Conservation (phyloP, 1,284 basidiomycete species). For the Amylostereum areolatum region DNA sequence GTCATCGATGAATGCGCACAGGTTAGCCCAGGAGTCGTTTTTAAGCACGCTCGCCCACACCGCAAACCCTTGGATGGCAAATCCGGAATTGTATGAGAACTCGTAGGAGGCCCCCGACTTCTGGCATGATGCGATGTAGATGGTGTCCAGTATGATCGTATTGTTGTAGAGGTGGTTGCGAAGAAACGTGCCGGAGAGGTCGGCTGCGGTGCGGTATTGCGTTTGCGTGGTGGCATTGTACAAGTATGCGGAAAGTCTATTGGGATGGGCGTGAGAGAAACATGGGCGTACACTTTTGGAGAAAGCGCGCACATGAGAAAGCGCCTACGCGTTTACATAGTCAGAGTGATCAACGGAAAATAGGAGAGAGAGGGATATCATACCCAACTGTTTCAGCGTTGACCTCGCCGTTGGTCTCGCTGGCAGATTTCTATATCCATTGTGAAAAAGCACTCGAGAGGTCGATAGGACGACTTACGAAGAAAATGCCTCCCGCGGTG, state of each 20-base stretch:
- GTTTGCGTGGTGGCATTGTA: background rate
- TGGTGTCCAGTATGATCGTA: background rate
- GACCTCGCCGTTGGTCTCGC: background rate
- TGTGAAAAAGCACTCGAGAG: no score
- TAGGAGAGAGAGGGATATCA: background rate
- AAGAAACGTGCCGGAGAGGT: background rate
- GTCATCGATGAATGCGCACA: background rate
- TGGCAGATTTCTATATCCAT: background rate
- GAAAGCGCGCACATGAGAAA: background rate
- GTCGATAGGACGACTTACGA: no score
- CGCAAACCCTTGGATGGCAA: background rate
- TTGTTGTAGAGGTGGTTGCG: background rate
- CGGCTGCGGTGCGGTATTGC: background rate
- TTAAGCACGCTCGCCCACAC: background rate
- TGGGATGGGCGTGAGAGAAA: no score
- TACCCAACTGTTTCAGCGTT: background rate
- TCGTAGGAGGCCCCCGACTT: background rate
- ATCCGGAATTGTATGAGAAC: background rate
- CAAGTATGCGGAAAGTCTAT: background rate
- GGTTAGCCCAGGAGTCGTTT: background rate
- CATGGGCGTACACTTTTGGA: no score
- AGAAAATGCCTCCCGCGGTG: no score
- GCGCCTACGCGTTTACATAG: background rate
- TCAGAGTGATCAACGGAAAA: background rate
- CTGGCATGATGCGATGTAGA: background rate